Base-by-base conservation (phyloP, 768 basidiomycete genomes). In the Amanita subjunquillea region DNA sequence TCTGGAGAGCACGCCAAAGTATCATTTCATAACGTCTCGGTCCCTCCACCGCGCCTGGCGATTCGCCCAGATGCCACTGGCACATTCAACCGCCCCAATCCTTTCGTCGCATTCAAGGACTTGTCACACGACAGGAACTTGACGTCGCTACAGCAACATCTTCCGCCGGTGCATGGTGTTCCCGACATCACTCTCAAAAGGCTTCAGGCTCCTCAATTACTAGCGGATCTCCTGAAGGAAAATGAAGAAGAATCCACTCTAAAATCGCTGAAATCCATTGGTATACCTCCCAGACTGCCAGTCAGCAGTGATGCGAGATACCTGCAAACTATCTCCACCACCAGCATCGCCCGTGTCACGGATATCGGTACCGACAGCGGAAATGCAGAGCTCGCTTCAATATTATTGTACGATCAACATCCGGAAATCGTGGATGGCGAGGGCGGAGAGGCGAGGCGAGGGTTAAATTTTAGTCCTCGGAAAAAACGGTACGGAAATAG, bases 401-500 rank as follows among this genome's bases (percentile, higher is more conserved):
- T 82, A n/a, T 71, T 78, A 47, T 60, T 82, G 12, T 72, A 72
- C 49, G 74, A 79, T 54, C 67, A 75, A 62, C 49, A 67, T 50
- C 42, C 72, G 59, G 60, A 69, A 59, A 58, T 62, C 3, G 67
- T 71, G 5, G 59, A 63, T 13, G 46, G 48, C 5, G 58, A 58
- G 37, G 55, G 55, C 8, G 52, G 52, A 22, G 70, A 72, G 42
- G 63, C 62, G 2, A 70, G 71, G 4, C 67, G 77, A 25, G 80
- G 78, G 2, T 60, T 82, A 34, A 69, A 68, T 53, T 57, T 79
- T 47, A 82, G 79, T 62, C 81, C 80, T 0, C 69, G 74, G 59
- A 82, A 82, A 61, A 60, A 63, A 10, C 62, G 45, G 1, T 65
- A 65, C 42, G 67, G 66, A 62, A 70, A 67, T 27, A 27, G 22